These are phyloP conservation scores for Clohesyomyces aquaticus DNA, from an alignment of 495 filamentous ascomycete genomes.

Conservation along the genomic window DNA sequence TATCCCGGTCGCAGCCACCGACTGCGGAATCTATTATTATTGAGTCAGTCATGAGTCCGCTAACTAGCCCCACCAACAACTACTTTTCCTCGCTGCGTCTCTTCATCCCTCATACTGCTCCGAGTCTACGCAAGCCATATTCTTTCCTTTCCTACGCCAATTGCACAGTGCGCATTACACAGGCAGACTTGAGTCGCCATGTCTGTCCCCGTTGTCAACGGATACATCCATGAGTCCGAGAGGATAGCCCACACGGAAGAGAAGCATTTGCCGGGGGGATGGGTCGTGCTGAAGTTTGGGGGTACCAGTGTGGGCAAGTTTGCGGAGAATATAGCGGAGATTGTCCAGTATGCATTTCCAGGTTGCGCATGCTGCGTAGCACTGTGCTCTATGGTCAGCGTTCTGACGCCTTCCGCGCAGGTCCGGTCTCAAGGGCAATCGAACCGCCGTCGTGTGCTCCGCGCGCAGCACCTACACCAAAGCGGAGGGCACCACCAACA, in stretches of 20 bases:
- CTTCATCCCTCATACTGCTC: neutral
- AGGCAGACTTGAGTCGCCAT: constrained; percentile 10
- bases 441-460: constrained; percentile 88
- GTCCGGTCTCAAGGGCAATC: constrained; percentile 65
- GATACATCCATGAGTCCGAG: constrained; percentile 23
- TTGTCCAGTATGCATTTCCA: constrained; percentile 73
- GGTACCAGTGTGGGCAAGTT: constrained; percentile 61
- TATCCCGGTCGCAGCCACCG: too few species aligned
- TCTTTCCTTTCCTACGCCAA: neutral
- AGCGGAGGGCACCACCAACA: constrained; percentile 88
- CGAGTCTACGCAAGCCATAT: too few species aligned
- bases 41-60: constrained; percentile 25
- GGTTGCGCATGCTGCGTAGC: too few species aligned
- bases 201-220: constrained; percentile 24
- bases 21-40: constrained; percentile 19
- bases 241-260: constrained; percentile 47
- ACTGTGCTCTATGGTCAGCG: too few species aligned
- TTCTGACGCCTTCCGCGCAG: too few species aligned
- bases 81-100: neutral
- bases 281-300: constrained; percentile 53
- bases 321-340: constrained; percentile 70
- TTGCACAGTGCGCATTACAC: neutral
- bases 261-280: constrained; percentile 48
- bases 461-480: constrained; percentile 90
- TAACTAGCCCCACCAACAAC: neutral